phyloP scores from a whole-genome alignment of 768 basidiomycete species.

The Sarcodon aspratus region DNA sequence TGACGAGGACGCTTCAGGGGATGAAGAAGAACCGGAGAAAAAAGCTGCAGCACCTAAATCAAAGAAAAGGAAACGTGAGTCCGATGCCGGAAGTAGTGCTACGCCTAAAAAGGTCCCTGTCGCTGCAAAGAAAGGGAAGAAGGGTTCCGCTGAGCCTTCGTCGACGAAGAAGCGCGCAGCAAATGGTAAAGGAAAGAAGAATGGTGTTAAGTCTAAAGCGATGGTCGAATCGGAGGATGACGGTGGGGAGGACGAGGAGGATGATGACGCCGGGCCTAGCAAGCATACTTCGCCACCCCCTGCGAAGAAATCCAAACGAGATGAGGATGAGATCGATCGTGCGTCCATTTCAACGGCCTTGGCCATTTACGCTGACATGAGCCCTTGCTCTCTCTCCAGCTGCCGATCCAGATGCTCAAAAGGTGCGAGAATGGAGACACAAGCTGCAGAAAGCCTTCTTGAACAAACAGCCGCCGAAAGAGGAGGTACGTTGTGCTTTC shows the following conservation, averaged over 20 bases:
- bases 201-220: constrained; percentile 49
- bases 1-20: constrained; percentile 37
- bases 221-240: constrained; percentile 56
- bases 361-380: neutral
- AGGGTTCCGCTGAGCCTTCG: constrained; percentile 25
- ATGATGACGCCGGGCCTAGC: constrained; percentile 32
- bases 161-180: constrained; percentile 21
- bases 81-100: constrained; percentile 21
- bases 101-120: constrained; percentile 23
- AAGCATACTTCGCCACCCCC: constrained; percentile 51
- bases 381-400: constrained; percentile 13
- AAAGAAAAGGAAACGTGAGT: constrained; percentile 59
- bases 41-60: constrained; percentile 18
- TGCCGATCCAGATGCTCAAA: constrained; percentile 51
- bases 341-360: constrained; percentile 12
- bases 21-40: constrained; percentile 29
- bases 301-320: constrained; percentile 49
- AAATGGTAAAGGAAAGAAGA: constrained; percentile 36
- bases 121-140: constrained; percentile 35
- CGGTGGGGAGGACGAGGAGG: constrained; percentile 21
- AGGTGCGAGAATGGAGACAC: constrained; percentile 88
- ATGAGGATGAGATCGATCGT: constrained; percentile 51
- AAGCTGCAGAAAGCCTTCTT: constrained; percentile 83
- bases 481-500: constrained; percentile 36
- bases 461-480: constrained; percentile 48